Evolutionary conservation across 176 grass and related monocot genomes (phyloP), one percentile per base, ranked within the genome.

Genomic region (Pontederia paniculata): DNA sequence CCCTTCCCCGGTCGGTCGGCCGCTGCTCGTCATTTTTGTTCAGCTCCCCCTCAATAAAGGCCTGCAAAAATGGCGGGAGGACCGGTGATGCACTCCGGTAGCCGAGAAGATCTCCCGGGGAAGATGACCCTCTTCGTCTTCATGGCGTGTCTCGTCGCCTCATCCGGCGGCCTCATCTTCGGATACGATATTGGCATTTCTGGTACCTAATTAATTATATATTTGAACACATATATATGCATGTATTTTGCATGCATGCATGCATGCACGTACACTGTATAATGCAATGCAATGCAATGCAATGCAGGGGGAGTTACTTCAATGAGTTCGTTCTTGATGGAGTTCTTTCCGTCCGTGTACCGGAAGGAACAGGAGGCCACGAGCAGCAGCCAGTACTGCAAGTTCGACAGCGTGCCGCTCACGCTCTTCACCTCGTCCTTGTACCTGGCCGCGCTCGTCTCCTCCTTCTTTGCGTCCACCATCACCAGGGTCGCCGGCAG

Each of bases 331-430:
- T 31, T 31, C 25, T 31, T 31, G 25, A 31, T 31, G 25, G 25
- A 31, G 25, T n/a, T n/a, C n/a, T n/a, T n/a, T n/a, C n/a, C n/a
- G n/a, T n/a, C n/a, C n/a, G n/a, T n/a, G n/a, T n/a, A 45, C 10
- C 42, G 22, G 6, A 18, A 62, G 60, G 10, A 46, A 42, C 12
- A 7, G 1, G 44, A 5, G 3, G 43, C 5, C 10, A 6, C 2
- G 10, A 42, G 42, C 25, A 31, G 3, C 25, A 62, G 14, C 60
- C 43, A 62, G 44, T 62, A 44, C 18, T 62, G 60, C 60, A 17
- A 44, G 44, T 62, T 62, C 60, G 44, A 62, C 18, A 62, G 60
- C 60, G 42, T 20, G 44, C 42, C 46, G n/a, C 43, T 62, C 10
- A 62, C 60, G 1, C 42, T 11, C 17, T 62, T 62, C 42, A 62